A percentile compares a stretch with the other conserved stretches of the same genome.
Evolutionary conservation across 2,329 filamentous ascomycete species (phyloP).

Genomic region (Ceratocystis smalleyi): DNA sequence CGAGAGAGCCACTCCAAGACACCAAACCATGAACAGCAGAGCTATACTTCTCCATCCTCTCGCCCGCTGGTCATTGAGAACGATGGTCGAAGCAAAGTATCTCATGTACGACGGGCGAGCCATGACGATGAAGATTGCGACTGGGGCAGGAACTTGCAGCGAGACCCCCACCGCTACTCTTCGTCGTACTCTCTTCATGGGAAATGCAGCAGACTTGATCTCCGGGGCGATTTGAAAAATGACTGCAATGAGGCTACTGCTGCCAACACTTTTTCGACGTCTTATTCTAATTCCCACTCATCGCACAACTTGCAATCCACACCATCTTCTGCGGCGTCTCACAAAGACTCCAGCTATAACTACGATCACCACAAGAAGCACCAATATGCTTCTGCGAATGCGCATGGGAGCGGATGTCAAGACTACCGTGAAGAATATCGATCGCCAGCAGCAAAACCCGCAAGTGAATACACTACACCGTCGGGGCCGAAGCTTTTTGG

Average conservation of each 20-base stretch:
- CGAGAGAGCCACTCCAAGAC: constrained; percentile 2
- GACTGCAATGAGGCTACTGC: neutral
- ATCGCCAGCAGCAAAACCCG: constrained; percentile 13
- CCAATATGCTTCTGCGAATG: constrained; percentile 10
- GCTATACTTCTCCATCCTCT: constrained; percentile 9
- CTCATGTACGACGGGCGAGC: neutral
- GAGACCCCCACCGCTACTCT: constrained; percentile 9
- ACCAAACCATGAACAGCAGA: neutral
- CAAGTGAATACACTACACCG: constrained; percentile 6
- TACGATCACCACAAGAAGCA: constrained; percentile 5
- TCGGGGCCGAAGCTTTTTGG: constrained; percentile 13
- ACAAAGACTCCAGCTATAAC: constrained; percentile 10
- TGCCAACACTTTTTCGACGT: neutral
- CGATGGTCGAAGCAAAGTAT: neutral
- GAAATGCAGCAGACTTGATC: constrained; percentile 9
- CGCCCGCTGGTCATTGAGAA: neutral
- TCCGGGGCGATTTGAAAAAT: constrained; percentile 2
- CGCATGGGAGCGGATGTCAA: neutral
- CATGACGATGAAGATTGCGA: neutral
- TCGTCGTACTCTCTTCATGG: constrained; percentile 8
- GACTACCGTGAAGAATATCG: constrained; percentile 10
- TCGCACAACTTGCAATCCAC: neutral
- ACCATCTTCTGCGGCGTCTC: neutral
- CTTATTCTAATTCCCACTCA: constrained; percentile 9
- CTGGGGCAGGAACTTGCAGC: neutral